Base-by-base conservation (phyloP, 371 early-diverging fungal genomes). In the Mortierella sp. region DNA sequence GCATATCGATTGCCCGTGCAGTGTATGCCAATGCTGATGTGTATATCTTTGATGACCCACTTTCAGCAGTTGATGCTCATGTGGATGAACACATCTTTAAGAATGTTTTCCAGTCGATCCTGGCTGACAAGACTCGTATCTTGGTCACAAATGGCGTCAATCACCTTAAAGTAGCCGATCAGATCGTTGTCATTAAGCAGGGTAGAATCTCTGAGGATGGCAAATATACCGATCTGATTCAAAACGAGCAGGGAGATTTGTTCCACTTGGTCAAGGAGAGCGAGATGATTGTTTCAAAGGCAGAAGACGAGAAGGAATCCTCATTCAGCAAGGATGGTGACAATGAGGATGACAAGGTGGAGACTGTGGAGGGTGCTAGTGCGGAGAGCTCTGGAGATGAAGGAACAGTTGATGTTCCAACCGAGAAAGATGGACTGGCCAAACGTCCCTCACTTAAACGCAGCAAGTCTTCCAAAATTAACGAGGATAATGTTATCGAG, bases 61-160 rank as follows among this genome's bases (percentile, higher is more conserved):
- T 97, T 47, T 89, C 91, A 31, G 96, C 94, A 1, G 92, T 94
- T 12, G 94, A 93, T 71, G 91, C 86, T 6, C 86, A 86, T 62
- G 86, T 85, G 3, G 86, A 81, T 42, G 71, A 79, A 49, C 85
- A 88, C 64, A 69, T 88, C 31, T 86, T 79, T 59, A 85, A 85
- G 43, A 59, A 77, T 34, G 85, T 83, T 55, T 69, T 86, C 26
- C 53, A 53, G 0, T 55, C 47, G 15, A 72, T 92, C 9, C 86
- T 93, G 23, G 79, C 82, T 22, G 49, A 72, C 58, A 90, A 89
- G 70, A 84, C 90, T 3, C 83, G 90, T 0, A 67, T 92, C 23
- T 79, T 93, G 17, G 89, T 92, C 47, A 91, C 91, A 0, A 90
- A 92, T 56, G 86, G 86, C 6, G 83, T 88, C 29, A 85, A 87